phyloP scores from a whole-genome alignment of 306 rosid genomes.

The Oemleria cerasiformis region DNA sequence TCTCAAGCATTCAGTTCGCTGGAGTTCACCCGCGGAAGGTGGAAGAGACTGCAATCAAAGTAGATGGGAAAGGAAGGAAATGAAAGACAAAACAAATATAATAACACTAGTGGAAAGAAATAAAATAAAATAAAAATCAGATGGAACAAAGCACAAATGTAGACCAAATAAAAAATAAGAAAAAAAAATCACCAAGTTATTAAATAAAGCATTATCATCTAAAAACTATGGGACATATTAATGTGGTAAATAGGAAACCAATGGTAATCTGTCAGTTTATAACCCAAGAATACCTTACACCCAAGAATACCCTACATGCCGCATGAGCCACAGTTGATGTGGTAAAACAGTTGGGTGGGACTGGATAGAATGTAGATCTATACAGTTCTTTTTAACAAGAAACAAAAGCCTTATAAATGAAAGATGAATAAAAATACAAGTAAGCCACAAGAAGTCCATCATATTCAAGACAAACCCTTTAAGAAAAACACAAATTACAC shows the following conservation, averaged over 20 bases:
- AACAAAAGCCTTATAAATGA: no score
- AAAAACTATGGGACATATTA: background rate
- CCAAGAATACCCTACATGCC: background rate
- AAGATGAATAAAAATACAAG: background rate
- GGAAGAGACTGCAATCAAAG: conserved; percentile 71
- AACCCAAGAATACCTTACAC: background rate
- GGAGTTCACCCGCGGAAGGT: conserved; percentile 81
- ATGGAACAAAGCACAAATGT: background rate
- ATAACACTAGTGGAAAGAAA: background rate
- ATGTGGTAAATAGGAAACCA: background rate
- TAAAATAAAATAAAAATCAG: background rate
- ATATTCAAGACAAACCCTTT: background rate
- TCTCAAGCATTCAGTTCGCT: conserved; percentile 88
- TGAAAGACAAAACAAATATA: background rate
- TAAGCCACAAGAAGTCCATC: background rate
- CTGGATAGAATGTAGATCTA: background rate
- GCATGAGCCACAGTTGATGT: background rate
- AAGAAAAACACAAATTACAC: background rate
- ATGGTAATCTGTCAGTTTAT: background rate
- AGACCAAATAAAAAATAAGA: background rate
- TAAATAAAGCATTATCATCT: background rate
- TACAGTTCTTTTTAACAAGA: no score
- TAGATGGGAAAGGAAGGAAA: background rate
- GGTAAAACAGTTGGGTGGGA: background rate
- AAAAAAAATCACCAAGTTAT: background rate